These are phyloP conservation scores for Sclerotinia minor DNA, from an alignment of 2,329 filamentous ascomycete genomes.

Conservation along the genomic window DNA sequence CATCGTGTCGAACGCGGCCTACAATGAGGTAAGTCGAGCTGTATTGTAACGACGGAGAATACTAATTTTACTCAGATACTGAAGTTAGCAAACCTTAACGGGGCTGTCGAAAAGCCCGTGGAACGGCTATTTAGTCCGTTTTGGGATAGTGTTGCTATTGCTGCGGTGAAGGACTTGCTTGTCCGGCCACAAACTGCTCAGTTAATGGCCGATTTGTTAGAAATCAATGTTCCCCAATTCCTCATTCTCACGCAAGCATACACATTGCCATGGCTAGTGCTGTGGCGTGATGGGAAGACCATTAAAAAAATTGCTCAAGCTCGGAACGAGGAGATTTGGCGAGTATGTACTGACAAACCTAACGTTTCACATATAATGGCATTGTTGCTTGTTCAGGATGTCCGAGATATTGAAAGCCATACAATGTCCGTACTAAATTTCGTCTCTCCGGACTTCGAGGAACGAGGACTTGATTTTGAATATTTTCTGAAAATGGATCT, in stretches of 20 bases:
- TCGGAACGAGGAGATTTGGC: conserved; percentile 63
- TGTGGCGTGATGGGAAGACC: conserved; percentile 74
- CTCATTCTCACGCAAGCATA: conserved; percentile 74
- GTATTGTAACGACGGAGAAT: not conserved
- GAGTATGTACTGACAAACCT: conserved; percentile 53
- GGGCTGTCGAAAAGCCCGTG: conserved; percentile 62
- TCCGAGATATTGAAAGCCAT: conserved; percentile 59
- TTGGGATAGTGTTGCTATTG: conserved; percentile 82
- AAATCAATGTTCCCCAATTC: conserved; percentile 72
- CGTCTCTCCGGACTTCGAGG: conserved; percentile 69
- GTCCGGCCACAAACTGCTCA: conserved; percentile 79
- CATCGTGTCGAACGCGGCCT: conserved; percentile 77
- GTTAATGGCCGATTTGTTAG: conserved; percentile 76
- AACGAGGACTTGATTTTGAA: conserved; percentile 57
- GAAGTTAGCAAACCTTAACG: conserved; percentile 66
- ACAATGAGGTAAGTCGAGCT: conserved; percentile 66
- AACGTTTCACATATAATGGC: conserved; percentile 62
- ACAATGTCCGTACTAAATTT: conserved; percentile 68
- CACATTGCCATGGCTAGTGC: conserved; percentile 82
- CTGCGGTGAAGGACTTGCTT: conserved; percentile 78
- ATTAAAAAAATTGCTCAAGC: conserved; percentile 80
- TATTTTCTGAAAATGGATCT: conserved; percentile 70
- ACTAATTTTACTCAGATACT: conserved; percentile 53
- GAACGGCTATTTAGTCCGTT: conserved; percentile 78
- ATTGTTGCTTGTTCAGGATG: conserved; percentile 59